Conservation (phyloP, 75 land plant genomes). For the Azolla pinnata region DNA sequence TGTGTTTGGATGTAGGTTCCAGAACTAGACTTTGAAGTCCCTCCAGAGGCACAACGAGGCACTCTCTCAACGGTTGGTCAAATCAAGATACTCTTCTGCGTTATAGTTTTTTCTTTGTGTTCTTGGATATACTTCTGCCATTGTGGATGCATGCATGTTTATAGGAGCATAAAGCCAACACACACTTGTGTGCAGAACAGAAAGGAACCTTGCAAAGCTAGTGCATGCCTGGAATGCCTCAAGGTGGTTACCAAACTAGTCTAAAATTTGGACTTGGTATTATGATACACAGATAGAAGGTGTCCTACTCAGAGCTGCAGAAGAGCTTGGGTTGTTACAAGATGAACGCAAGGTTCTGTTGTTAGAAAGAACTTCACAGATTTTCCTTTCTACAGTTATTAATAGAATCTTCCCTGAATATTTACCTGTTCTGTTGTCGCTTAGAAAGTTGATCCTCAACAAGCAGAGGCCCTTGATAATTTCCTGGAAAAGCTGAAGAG, state of each 20-base stretch:
- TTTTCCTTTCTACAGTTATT: neutral
- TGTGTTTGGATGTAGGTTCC: slow-evolving; percentile 58
- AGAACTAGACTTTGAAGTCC: slow-evolving; percentile 95
- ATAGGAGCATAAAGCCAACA: no score
- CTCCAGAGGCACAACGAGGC: slow-evolving; percentile 95
- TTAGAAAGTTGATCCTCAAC: slow-evolving; percentile 73
- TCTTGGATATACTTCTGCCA: no score
- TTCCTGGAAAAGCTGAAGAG: slow-evolving; percentile 66
- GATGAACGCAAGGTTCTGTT: slow-evolving; percentile 77
- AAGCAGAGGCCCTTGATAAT: slow-evolving; percentile 82
- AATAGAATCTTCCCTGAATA: neutral
- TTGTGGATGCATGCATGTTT: no score
- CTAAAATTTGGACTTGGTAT: no score
- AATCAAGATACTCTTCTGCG: neutral
- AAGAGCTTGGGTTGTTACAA: slow-evolving; percentile 75
- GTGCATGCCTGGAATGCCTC: no score
- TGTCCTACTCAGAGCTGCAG: slow-evolving; percentile 66
- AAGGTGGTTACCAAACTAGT: no score
- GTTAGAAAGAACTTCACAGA: neutral
- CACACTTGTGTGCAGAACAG: no score
- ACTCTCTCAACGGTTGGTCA: slow-evolving; percentile 70
- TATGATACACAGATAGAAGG: slow-evolving; percentile 70
- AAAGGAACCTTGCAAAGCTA: no score
- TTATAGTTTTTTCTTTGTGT: no score
- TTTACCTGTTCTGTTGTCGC: neutral